phyloP scores from a whole-genome alignment of 805 yeast species.

The Starmerella kuoi region DNA sequence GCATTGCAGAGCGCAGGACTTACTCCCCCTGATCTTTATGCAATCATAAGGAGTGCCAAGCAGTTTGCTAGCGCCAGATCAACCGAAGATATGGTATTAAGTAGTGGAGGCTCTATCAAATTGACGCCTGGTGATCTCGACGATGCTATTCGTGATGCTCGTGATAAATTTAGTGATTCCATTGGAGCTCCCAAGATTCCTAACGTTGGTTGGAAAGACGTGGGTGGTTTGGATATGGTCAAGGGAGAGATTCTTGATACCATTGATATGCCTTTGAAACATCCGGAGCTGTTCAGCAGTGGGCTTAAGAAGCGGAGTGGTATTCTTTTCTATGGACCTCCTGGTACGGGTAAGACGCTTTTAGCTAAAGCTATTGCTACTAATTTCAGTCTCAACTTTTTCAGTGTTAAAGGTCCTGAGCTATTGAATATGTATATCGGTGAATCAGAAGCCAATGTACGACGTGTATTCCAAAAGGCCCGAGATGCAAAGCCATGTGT shows the following conservation, averaged over 20 bases:
- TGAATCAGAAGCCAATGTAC: slow-evolving; percentile 94
- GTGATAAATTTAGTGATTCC: slow-evolving; percentile 81
- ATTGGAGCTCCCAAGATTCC: slow-evolving; percentile 97
- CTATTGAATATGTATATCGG: slow-evolving; percentile 95
- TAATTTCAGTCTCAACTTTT: slow-evolving; percentile 83
- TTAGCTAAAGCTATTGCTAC: slow-evolving; percentile 96
- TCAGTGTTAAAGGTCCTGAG: slow-evolving; percentile 96
- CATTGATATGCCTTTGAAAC: slow-evolving; percentile 87
- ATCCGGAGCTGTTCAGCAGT: slow-evolving; percentile 75
- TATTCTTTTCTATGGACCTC: slow-evolving; percentile 91
- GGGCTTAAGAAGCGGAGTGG: slow-evolving; percentile 94
- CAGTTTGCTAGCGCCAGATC: slow-evolving; percentile 42
- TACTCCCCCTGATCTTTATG: slow-evolving; percentile 66
- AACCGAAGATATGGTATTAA: slow-evolving; percentile 30
- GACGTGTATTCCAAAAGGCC: slow-evolving; percentile 86
- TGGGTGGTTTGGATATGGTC: slow-evolving; percentile 84
- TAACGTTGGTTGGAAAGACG: slow-evolving; percentile 91
- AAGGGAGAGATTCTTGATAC: slow-evolving; percentile 91
- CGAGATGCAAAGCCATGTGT: slow-evolving; percentile 97
- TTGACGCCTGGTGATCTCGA: slow-evolving; percentile 52
- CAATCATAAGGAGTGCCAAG: slow-evolving; percentile 59
- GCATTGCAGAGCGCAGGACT: slow-evolving; percentile 88
- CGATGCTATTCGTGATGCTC: slow-evolving; percentile 61
- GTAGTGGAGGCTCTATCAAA: slow-evolving; percentile 44
- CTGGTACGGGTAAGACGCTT: slow-evolving; percentile 94